Percentiles rank a stretch among this genome's conserved stretches.
Evolutionary conservation across 345 rosid genomes (phyloP).

Genomic region (Acer campestre): DNA sequence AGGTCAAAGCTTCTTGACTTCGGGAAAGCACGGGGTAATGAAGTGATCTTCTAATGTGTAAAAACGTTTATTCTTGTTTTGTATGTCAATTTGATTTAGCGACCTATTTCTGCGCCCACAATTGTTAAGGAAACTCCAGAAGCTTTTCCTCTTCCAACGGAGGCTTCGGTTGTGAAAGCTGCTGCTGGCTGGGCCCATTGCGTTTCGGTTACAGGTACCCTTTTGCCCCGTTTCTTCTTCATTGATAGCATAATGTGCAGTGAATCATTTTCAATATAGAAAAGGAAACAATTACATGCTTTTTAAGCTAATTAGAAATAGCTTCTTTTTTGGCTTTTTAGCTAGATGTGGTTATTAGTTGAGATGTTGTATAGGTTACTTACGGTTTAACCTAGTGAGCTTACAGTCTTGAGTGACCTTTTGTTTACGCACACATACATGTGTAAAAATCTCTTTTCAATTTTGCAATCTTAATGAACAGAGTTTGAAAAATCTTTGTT

Average conservation of each 20-base stretch:
- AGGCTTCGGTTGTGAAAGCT: slow-evolving; percentile 57
- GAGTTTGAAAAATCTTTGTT: not conserved
- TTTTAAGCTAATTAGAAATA: not conserved
- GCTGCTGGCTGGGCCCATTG: slow-evolving; percentile 93
- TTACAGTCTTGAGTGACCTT: not conserved
- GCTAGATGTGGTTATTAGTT: not conserved
- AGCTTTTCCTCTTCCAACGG: slow-evolving; percentile 65
- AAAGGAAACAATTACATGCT: not conserved
- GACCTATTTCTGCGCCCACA: slow-evolving; percentile 14
- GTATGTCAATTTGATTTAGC: slow-evolving; percentile 30
- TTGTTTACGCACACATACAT: not conserved
- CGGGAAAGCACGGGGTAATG: slow-evolving; percentile 87
- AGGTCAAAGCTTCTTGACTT: slow-evolving; percentile 68
- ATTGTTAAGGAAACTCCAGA: slow-evolving; percentile 73
- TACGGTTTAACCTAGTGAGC: not conserved
- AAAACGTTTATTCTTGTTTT: slow-evolving; percentile 15
- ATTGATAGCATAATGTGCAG: not conserved
- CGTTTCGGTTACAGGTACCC: slow-evolving; percentile 65
- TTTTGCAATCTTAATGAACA: not conserved
- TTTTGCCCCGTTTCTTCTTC: not conserved
- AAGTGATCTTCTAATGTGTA: slow-evolving; percentile 18
- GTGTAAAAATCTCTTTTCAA: not conserved
- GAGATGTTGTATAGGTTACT: not conserved
- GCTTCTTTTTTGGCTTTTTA: not conserved
- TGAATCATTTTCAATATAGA: not conserved